Evolutionary conservation across 2,329 filamentous ascomycete genomes (phyloP), one percentile per base, ranked within the genome.

Genomic region (Triangularia verruculosa): DNA sequence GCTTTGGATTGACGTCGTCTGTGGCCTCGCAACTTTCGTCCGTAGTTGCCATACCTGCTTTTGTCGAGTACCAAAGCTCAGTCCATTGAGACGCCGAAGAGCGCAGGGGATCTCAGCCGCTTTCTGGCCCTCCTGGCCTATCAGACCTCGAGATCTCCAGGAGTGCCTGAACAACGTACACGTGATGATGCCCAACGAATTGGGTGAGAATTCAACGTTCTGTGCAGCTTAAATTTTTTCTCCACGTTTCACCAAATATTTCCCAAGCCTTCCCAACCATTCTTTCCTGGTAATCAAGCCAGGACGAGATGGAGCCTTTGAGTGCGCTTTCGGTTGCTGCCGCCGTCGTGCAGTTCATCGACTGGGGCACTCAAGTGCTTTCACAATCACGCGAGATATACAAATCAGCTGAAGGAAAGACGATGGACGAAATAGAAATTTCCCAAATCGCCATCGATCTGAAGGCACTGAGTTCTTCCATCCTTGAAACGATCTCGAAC

Each of bases 341-440:
- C 6, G 54, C 62, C 2, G 61, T 64, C 11, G 61, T 67, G 8
- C 55, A 62, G 62, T 67, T 67, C 20, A 55, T 64, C 12, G 59
- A 67, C 20, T 67, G 63, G 27, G 55, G 61, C 9, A 47, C 7
- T 27, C 17, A 52, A 12, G 15, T 65, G 4, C 2, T 65, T 8
- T 25, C 17, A 1, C 58, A 61, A 12, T 22, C 63, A 1, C 9
- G 24, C 43, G 55, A 62, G 0, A 53, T 17, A 3, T 65, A 65
- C 30, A 11, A 22, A 7, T 59, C 61, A 17, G 28, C 59, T 8
- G 15, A 47, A 32, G 52, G 28, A n/a, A n/a, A 57, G 11, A 30
- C 34, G 9, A 2, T 39, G 7, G 34, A n/a, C 4, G 34, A 39
- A 39, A 13, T 39, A n/a, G 34, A 39, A n/a, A 15, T n/a, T 15